Percentiles rank a stretch among this genome's conserved stretches.
These are phyloP conservation scores for Termitomyces sp. DNA, from an alignment of 768 basidiomycete species.

Conservation along the genomic window DNA sequence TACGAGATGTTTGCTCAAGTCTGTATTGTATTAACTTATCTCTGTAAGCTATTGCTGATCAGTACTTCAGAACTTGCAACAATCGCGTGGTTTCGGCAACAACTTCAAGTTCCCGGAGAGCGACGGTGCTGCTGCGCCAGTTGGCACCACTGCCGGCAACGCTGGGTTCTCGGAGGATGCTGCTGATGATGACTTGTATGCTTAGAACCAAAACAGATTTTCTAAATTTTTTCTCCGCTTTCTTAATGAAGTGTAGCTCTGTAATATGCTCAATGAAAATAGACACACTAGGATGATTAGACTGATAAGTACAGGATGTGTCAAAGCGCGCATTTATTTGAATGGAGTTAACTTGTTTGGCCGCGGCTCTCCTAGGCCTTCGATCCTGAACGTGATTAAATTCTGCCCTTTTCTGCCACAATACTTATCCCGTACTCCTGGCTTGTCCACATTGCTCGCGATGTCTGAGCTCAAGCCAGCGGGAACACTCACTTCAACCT, in stretches of 20 bases:
- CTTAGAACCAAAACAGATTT: conserved; percentile 33
- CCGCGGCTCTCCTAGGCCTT: not conserved
- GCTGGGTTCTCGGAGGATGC: conserved; percentile 80
- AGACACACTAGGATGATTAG: not conserved
- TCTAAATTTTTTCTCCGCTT: not conserved
- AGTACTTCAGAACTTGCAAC: conserved; percentile 70
- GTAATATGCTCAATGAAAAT: conserved; percentile 1
- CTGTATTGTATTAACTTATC: conserved; percentile 9
- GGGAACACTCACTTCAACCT: conserved; percentile 27
- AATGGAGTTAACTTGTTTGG: conserved; percentile 1
- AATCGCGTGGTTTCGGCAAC: conserved; percentile 88
- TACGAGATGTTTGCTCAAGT: conserved; percentile 99
- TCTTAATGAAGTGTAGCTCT: conserved; percentile 4
- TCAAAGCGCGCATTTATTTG: conserved; percentile 2
- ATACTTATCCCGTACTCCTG: not conserved
- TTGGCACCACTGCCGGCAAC: conserved; percentile 48
- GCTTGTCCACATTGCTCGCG: conserved; percentile 2
- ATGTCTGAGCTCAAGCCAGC: conserved; percentile 10
- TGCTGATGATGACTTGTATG: conserved; percentile 85
- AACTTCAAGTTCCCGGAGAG: conserved; percentile 98
- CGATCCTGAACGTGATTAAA: not conserved
- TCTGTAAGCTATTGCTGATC: conserved; percentile 3
- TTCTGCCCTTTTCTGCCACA: not conserved
- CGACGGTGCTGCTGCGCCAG: conserved; percentile 25
- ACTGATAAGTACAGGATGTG: not conserved